Conservation (phyloP, 2,329 filamentous ascomycete genomes). For the Colletotrichum caudatum region DNA sequence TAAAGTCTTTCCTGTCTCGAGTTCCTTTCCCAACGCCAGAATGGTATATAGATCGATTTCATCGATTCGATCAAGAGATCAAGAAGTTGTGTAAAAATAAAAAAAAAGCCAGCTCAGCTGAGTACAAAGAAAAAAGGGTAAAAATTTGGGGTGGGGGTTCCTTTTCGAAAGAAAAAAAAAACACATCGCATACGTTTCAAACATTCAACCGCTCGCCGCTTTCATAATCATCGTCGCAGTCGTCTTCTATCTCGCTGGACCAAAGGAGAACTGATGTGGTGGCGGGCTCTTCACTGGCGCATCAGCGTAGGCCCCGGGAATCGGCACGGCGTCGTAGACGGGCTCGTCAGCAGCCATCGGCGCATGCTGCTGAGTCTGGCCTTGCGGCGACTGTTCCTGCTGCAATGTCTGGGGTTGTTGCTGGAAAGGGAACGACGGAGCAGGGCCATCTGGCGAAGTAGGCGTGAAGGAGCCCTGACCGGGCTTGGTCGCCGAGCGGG, state of each 20-base stretch:
- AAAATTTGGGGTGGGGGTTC: background rate
- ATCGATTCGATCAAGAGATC: constrained; percentile 18
- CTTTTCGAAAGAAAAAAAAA: constrained; percentile 15
- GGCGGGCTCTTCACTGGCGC: constrained; percentile 65
- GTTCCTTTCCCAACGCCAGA: constrained; percentile 41
- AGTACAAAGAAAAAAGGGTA: constrained; percentile 31
- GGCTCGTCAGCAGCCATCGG: constrained; percentile 82
- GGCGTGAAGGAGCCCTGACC: constrained; percentile 73
- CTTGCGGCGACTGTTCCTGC: constrained; percentile 63
- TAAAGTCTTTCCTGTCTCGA: constrained; percentile 28
- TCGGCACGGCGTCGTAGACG: constrained; percentile 86
- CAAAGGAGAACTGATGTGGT: constrained; percentile 59
- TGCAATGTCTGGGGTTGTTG: constrained; percentile 57
- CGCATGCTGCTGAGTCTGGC: constrained; percentile 72
- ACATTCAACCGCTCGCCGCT: constrained; percentile 2
- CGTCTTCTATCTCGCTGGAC: constrained; percentile 47
- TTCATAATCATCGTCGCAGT: constrained; percentile 24
- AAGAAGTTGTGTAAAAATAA: constrained; percentile 8
- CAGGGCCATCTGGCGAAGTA: constrained; percentile 54
- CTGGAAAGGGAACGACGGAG: constrained; percentile 50
- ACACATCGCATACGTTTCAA: constrained; percentile 13
- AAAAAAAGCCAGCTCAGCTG: constrained; percentile 30
- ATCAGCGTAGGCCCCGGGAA: constrained; percentile 83
- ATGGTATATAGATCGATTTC: constrained; percentile 41
- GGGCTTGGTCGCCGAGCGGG: constrained; percentile 79